Evolutionary conservation across 495 filamentous ascomycete species (phyloP), one percentile per base, ranked within the genome.

Genomic region (Darksidea phi): DNA sequence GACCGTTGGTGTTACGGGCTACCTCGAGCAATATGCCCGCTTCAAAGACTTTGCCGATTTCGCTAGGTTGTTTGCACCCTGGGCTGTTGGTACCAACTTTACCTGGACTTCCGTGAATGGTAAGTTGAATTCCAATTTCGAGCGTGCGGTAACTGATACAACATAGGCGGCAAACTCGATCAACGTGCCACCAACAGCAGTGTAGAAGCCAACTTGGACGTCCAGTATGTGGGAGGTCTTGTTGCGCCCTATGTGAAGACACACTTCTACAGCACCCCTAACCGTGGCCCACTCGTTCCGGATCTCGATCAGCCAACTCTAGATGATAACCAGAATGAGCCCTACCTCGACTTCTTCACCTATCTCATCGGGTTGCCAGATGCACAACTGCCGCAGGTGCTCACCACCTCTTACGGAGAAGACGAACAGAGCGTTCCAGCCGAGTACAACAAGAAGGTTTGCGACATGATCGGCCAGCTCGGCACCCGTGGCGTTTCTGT

Each of bases 401-500:
- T 95, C 59, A 86, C 87, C 36, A 90, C 84, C 43, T 90, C 86
- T 0, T 95, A 94, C 70, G 88, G 88, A 41, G 89, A 93, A 64
- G 82, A 91, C 47, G 90, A 95, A 70, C 71, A 92, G 75, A 87
- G 83, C 4, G 81, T 94, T 0, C 88, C 89, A 0, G 68, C 76
- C 34, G 71, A 77, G 0, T 95, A 91, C 65, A 84, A 88, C 42
- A 74, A 75, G 43, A 79, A 77, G 38, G 86, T 90, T 4, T 94
- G 90, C 76, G 83, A 87, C 70, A 70, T 86, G 38, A 84, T 81
- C 71, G 81, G 82, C 43, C 81, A 89, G 70, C 82, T 94, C 15
- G 89, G 88, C 37, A 82, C 82, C 32, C 86, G 89, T 23, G 90
- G 90, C 48, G 86, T 91, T 1, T 84, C 85, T 13, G 77, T 92